Conservation (phyloP, 352 stramenopile species). For the Discostella stelligera region DNA sequence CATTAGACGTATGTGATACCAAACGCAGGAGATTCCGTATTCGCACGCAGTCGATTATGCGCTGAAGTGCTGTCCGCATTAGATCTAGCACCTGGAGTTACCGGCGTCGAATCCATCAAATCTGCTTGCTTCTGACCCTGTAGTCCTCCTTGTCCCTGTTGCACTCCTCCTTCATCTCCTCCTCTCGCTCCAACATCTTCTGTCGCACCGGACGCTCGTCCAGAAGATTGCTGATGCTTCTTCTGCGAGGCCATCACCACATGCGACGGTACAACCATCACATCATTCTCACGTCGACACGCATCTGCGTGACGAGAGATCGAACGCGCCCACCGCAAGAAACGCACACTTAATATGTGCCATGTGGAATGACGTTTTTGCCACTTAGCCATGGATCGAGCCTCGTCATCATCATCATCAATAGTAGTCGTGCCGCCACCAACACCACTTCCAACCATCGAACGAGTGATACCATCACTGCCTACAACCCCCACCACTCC, state of each 20-base stretch:
- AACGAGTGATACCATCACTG: not conserved
- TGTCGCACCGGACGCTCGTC: not conserved
- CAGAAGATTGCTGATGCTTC: not conserved
- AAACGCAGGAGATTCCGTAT: conserved; percentile 29
- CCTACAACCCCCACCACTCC: conserved; percentile 5
- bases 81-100: conserved; percentile 3
- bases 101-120: conserved; percentile 29
- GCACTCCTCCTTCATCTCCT: not conserved
- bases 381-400: conserved; percentile 45
- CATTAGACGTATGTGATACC: conserved; percentile 17
- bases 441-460: not conserved
- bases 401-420: not conserved
- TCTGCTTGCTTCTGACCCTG: conserved; percentile 7
- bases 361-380: conserved; percentile 58
- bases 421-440: not conserved
- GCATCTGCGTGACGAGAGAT: conserved; percentile 43
- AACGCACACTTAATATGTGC: conserved; percentile 49
- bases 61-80: conserved; percentile 10
- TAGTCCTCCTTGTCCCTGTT: conserved; percentile 11
- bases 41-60: conserved; percentile 13
- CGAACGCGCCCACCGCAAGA: conserved; percentile 54
- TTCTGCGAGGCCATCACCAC: conserved; percentile 31
- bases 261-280: conserved; percentile 47
- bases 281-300: conserved; percentile 42
- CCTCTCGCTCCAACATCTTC: not conserved